Evolutionary conservation across 163 green algal species (phyloP).

Genomic region (Coccomyxa subellipsoidea): DNA sequence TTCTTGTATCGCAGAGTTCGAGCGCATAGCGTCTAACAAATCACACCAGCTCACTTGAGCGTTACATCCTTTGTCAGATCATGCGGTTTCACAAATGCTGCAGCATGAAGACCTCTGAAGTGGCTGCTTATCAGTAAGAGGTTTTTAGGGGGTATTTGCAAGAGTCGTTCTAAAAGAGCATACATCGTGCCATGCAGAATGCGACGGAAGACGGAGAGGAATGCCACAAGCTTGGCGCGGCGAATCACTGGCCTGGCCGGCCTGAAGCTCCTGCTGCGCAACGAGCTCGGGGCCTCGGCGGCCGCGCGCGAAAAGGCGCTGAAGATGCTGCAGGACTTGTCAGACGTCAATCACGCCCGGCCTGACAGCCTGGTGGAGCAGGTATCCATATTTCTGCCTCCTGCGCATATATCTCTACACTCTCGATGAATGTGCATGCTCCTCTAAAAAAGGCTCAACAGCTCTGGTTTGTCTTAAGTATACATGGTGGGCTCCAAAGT

Average conservation of each 20-base stretch:
- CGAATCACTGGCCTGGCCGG: slow-evolving; percentile 44
- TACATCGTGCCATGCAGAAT: neutral
- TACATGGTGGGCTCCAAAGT: too few relatives aligned
- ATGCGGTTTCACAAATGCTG: too few relatives aligned
- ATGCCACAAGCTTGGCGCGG: slow-evolving; percentile 38
- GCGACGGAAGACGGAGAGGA: slow-evolving; percentile 14
- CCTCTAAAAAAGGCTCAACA: too few relatives aligned
- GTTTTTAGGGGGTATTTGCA: neutral
- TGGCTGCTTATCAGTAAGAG: neutral
- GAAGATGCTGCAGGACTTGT: slow-evolving; percentile 40
- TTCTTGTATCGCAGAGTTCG: too few relatives aligned
- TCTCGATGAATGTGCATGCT: too few relatives aligned
- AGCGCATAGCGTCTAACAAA: too few relatives aligned
- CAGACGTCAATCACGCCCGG: neutral
- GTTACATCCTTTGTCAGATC: neutral
- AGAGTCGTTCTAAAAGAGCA: neutral
- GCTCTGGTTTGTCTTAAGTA: too few relatives aligned
- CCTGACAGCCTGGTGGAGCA: slow-evolving; percentile 28
- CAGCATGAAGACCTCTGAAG: too few relatives aligned
- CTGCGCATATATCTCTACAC: too few relatives aligned
- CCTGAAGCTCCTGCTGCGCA: slow-evolving; percentile 54
- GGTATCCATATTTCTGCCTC: slow-evolving; percentile 31
- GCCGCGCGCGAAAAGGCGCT: slow-evolving; percentile 30
- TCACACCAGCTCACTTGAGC: neutral
- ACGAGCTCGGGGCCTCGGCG: slow-evolving; percentile 46